Evolutionary conservation across 441 rosid genomes (phyloP).

Genomic region (Gossypium davidsonii): DNA sequence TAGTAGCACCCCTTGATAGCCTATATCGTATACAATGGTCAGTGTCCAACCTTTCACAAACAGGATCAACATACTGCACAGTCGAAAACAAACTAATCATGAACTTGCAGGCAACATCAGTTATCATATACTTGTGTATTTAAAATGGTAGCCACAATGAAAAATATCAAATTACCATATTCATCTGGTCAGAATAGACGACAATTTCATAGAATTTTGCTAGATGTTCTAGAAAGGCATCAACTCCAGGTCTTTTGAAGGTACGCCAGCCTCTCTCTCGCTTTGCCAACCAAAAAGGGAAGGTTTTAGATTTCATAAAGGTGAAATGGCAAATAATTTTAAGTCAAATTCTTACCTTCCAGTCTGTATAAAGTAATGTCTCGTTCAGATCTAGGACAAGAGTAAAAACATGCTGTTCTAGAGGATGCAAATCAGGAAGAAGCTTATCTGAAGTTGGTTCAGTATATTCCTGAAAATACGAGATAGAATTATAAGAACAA

Average conservation of each 20-base stretch:
- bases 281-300: constrained; percentile 26
- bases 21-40: constrained; percentile 53
- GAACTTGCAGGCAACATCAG: not conserved
- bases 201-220: constrained; percentile 71
- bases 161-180: constrained; percentile 47
- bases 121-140: not conserved
- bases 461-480: constrained; percentile 54
- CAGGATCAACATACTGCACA: constrained; percentile 70
- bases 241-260: constrained; percentile 92
- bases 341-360: constrained; percentile 54
- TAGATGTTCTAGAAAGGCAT: constrained; percentile 86
- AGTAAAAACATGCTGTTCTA: constrained; percentile 74
- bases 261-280: constrained; percentile 97
- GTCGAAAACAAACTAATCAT: constrained; percentile 6
- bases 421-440: constrained; percentile 87
- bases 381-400: constrained; percentile 92
- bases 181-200: constrained; percentile 72
- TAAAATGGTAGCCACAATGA: not conserved
- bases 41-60: constrained; percentile 75
- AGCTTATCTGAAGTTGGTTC: constrained; percentile 93
- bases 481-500: not conserved
- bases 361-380: constrained; percentile 82
- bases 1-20: not conserved
- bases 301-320: not conserved
- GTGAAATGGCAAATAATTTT: not conserved